Evolutionary conservation across 257 asterid species (phyloP), one percentile per base, ranked within the genome.

Genomic region (Plantago ovata): DNA sequence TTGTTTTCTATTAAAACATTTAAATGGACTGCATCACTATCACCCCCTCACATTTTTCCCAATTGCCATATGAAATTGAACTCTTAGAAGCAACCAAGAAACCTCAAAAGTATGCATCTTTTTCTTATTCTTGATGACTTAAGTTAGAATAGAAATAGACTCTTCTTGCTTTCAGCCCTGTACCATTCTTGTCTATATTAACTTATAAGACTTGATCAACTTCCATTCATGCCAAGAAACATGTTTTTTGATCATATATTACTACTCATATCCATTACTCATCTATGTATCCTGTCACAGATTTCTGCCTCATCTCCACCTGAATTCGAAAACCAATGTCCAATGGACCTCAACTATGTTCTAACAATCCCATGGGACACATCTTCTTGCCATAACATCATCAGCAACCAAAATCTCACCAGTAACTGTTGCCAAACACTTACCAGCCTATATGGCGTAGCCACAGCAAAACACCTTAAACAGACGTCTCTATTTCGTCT

Each of bases 351-450:
- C 10, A 62, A 58, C 56, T 84, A 77, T 67, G 87, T 84, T 28
- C 38, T 16, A n/a, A 79, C 45, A 21, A 45, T 81, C 53, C 75
- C 79, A 54, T 84, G 94, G 94, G 80, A 84, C 59, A 45, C 80
- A 10, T 75, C 89, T 28, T 72, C 81, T 42, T 84, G 94, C 73
- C 61, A 4, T 20, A 38, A 51, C 56, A 56, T 13, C 39, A 18
- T 20, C 10, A 50, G 36, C 36, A 28, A 44, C 1, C 36, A 10
- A n/a, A 52, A 43, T 33, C 21, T 32, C 28, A 43, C 24, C 10
- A 45, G 22, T 39, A 68, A 52, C 18, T 82, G 94, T 66, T 85
- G 94, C 66, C 90, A 80, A 62, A 82, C 90, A 3, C 86, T 85
- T 1, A 75, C 70, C 0, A 72, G 87, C 66, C 86, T 85, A 4